A percentile compares a stretch with the other conserved stretches of the same genome.
These are phyloP conservation scores for Colletotrichum echinochloae DNA, from an alignment of 2,329 filamentous ascomycete species.

Conservation along the genomic window DNA sequence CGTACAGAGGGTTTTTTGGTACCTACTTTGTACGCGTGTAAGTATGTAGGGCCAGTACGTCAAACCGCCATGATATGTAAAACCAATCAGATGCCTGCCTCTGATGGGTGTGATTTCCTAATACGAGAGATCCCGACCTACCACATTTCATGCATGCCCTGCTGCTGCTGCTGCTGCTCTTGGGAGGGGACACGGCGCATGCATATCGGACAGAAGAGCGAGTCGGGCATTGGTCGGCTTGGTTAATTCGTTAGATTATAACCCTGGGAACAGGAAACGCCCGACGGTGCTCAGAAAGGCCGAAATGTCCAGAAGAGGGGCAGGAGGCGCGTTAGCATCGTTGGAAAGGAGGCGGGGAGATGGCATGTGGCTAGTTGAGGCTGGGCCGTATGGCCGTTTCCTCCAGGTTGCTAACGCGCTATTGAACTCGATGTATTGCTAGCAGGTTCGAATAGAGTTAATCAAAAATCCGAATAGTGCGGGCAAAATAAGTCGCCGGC, in stretches of 20 bases:
- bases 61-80: background rate
- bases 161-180: background rate
- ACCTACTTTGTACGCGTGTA: background rate
- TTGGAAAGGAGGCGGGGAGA: background rate
- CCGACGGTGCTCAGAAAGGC: background rate
- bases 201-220: conserved; percentile 23
- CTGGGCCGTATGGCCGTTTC: background rate
- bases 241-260: conserved; percentile 1
- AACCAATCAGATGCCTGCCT: background rate
- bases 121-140: conserved; percentile 19
- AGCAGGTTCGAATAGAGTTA: conserved; percentile 27
- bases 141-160: conserved; percentile 3
- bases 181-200: conserved; percentile 9
- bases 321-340: background rate
- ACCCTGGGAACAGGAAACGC: background rate
- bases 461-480: conserved; percentile 4
- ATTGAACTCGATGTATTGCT: conserved; percentile 19
- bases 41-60: background rate
- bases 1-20: background rate
- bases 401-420: conserved; percentile 15
- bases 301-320: background rate
- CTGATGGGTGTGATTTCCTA: background rate
- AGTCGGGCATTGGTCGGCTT: conserved; percentile 9
- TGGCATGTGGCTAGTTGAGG: conserved; percentile 14
- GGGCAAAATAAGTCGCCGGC: conserved; percentile 7